Evolutionary conservation across 148 eudicot genomes (phyloP), one percentile per base, ranked within the genome.

Genomic region (Rhododendron griersonianum): DNA sequence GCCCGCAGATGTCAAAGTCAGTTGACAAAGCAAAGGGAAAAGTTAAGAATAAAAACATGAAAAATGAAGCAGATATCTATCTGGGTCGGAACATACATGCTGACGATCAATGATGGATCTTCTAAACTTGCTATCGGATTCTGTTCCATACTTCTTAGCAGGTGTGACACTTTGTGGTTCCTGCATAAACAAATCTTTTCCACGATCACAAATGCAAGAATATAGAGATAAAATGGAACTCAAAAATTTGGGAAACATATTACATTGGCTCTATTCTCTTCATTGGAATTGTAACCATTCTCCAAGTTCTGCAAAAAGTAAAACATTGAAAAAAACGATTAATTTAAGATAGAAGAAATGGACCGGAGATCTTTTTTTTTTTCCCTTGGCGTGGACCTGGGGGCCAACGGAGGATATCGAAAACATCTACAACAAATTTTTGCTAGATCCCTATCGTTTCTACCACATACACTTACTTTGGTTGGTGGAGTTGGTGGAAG

Each of bases 241-340:
- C 75, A 71, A 18, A 83, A 80, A 23, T 15, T 25, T 47, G 16
- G 74, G 57, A 35, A 57, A 30, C 84, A 77, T 78, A 82, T 89
- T 93, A 94, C 96, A 83, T 87, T 82, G 85, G 84, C 75, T 87
- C 63, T 91, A 71, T 78, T 86, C 81, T 92, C 92, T 83, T 93
- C 98, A 85, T 71, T 85, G 61, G 82, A 83, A 85, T 86, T 87
- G 88, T 92, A 90, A 78, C 99, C 99, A 87, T 96, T 96, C 84
- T 94, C 92, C 89, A 89, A 59, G 85, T 86, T 91, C 99, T 96
- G 89, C 90, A 88, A 4, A 80, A 15, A 81, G 71, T n/a, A 33
- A 30, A 30, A 85, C 57, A 73, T 77, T 19, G 28, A 9, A 37
- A 69, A 4, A 81, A 30, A 83, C 23, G 67, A 81, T 11, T 7